These are phyloP conservation scores for Diaporthe sp. DNA, from an alignment of 2,329 filamentous ascomycete genomes.

Conservation along the genomic window DNA sequence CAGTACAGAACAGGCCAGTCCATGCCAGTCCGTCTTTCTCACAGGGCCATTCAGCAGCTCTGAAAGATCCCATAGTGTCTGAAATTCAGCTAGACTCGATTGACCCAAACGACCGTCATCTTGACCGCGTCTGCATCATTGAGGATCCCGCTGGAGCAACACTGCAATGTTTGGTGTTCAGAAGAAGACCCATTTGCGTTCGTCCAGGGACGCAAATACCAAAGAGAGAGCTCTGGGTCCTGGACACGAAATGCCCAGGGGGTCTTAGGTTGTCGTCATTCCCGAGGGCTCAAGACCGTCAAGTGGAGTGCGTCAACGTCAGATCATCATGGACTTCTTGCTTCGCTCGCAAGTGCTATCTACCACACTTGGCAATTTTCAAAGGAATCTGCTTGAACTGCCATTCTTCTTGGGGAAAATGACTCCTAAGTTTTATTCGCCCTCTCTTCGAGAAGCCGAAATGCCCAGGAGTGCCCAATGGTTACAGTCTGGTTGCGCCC, in stretches of 20 bases:
- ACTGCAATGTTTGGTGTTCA: background rate
- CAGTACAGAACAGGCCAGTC: background rate
- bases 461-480: background rate
- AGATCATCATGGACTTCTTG: background rate
- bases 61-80: background rate
- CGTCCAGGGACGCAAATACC: background rate
- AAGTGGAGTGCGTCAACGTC: slow-evolving; percentile 6
- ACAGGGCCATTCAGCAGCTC: too few species aligned
- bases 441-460: background rate
- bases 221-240: background rate
- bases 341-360: background rate
- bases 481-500: background rate
- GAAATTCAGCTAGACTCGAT: too few species aligned
- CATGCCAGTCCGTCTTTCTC: background rate
- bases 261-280: background rate
- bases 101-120: background rate
- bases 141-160: background rate
- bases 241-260: background rate
- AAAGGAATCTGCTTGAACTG: background rate
- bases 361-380: background rate
- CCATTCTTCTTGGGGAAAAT: background rate
- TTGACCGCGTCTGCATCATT: background rate
- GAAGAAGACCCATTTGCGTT: background rate
- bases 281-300: background rate
- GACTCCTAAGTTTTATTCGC: too few species aligned